These are phyloP conservation scores for Fallopia convolvulus DNA, from an alignment of 148 eudicot species.

Conservation along the genomic window DNA sequence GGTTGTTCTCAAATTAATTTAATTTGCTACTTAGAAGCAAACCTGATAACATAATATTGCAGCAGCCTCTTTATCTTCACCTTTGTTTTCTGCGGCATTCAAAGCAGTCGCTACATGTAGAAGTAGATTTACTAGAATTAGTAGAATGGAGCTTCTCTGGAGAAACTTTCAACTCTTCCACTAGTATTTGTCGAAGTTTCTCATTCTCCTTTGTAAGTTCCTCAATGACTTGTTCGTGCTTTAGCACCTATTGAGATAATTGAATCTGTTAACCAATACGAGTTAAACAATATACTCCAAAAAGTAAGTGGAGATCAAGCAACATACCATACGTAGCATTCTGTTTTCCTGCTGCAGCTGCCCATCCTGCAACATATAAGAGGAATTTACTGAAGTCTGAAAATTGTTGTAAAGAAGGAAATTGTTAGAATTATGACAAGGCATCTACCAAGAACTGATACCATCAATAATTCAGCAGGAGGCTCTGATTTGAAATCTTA, in stretches of 20 bases:
- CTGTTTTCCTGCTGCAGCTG: conserved; percentile 51
- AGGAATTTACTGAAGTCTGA: not conserved
- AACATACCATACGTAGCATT: conserved; percentile 70
- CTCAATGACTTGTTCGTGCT: conserved; percentile 77
- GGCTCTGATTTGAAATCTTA: not conserved
- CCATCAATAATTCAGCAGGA: not conserved
- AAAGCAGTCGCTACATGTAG: conserved; percentile 64
- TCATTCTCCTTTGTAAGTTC: conserved; percentile 83
- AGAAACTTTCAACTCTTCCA: conserved; percentile 73
- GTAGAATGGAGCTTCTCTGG: conserved; percentile 44
- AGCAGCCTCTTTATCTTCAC: conserved; percentile 29
- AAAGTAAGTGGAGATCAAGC: not conserved
- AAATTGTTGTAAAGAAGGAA: not conserved
- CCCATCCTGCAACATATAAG: conserved; percentile 39
- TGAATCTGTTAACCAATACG: not conserved
- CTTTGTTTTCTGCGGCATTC: conserved; percentile 82
- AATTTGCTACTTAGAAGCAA: not conserved
- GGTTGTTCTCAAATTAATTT: not conserved
- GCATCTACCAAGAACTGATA: not conserved
- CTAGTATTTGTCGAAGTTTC: conserved; percentile 62
- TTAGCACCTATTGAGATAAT: conserved; percentile 47
- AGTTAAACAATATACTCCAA: not conserved
- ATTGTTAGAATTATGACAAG: not conserved
- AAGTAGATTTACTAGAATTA: conserved; percentile 26
- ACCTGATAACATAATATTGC: not conserved